Evolutionary conservation across 2,329 filamentous ascomycete species (phyloP), one percentile per base, ranked within the genome.

Genomic region (Alternaria brassicicola): DNA sequence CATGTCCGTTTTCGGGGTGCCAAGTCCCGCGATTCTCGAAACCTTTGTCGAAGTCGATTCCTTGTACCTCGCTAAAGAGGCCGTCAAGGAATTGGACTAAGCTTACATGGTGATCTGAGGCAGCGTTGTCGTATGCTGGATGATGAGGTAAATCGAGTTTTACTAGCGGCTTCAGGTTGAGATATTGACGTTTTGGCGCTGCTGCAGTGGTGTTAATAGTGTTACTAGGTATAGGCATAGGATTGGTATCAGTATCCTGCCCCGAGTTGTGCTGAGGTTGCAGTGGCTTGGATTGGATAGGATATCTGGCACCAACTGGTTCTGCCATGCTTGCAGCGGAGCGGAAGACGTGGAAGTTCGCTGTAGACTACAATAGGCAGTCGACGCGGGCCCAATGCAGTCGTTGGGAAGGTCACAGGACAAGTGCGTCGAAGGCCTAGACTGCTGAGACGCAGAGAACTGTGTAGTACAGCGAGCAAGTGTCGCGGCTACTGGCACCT

Each of bases 81-180:
- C 19, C 33, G 17, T 63, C 51, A 21, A 70, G 55, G 39, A 71
- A 71, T 13, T 57, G 39, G 21, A 43, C 51, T 26, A 70, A 45
- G 9, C 51, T 59, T n/a, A 57, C 46, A 25, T 43, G 52, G 19
- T 57, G 55, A 19, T 45, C 51, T 17, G 46, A 33, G 10, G 35
- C 19, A 12, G 51, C 33, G 12, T 43, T 43, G 3, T 48, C 23
- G n/a, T 67, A 56, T 15, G 64, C 60, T 10, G 55, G 46, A 54
- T 71, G 68, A 43, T 46, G 59, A 26, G 70, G 69, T 25, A 72
- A 55, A 23, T 70, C 53, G 21, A 57, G 41, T n/a, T 63, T 43
- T 25, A 50, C 55, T 21, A 67, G 48, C 17, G 58, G 59, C 2
- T 56, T 25, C 4, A 65, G 38, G 36, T 56, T 43, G 10, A 66